Conservation (phyloP, 331 rosid species). For the Malus hybrid region DNA sequence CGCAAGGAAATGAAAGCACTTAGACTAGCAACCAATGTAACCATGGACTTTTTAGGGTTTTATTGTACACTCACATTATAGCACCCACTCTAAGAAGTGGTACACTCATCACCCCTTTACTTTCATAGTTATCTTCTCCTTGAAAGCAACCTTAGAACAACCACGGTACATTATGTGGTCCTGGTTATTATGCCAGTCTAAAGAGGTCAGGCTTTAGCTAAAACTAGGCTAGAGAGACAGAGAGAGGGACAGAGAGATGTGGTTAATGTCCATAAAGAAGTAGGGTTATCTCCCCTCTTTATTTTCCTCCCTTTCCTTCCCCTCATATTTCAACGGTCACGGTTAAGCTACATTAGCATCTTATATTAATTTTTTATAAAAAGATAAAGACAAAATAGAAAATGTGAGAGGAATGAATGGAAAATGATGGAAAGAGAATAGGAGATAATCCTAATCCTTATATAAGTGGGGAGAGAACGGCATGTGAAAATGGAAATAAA, state of each 20-base stretch:
- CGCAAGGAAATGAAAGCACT: conserved; percentile 30
- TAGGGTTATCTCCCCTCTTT: too few relatives aligned
- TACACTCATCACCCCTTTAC: conserved; percentile 32
- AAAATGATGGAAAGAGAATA: too few relatives aligned
- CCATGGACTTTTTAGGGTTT: conserved; percentile 30
- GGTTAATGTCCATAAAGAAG: not conserved
- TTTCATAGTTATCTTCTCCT: conserved; percentile 54
- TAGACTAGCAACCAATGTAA: not conserved
- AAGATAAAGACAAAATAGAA: too few relatives aligned
- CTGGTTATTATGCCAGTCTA: conserved; percentile 47
- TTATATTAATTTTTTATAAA: too few relatives aligned
- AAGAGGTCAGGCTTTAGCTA: conserved; percentile 8
- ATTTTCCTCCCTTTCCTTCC: too few relatives aligned
- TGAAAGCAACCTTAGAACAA: conserved; percentile 72
- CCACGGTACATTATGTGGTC: conserved; percentile 47
- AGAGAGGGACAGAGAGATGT: conserved; percentile 1
- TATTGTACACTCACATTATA: conserved; percentile 26
- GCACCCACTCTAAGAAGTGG: conserved; percentile 26
- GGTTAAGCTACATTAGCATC: too few relatives aligned
- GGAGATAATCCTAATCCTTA: not conserved
- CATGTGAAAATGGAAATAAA: conserved; percentile 73
- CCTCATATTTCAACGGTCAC: too few relatives aligned
- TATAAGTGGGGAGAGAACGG: conserved; percentile 43
- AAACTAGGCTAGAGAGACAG: not conserved
- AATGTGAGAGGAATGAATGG: too few relatives aligned